phyloP scores from a whole-genome alignment of 2,329 filamentous ascomycete species.

The Claviceps pusilla region DNA sequence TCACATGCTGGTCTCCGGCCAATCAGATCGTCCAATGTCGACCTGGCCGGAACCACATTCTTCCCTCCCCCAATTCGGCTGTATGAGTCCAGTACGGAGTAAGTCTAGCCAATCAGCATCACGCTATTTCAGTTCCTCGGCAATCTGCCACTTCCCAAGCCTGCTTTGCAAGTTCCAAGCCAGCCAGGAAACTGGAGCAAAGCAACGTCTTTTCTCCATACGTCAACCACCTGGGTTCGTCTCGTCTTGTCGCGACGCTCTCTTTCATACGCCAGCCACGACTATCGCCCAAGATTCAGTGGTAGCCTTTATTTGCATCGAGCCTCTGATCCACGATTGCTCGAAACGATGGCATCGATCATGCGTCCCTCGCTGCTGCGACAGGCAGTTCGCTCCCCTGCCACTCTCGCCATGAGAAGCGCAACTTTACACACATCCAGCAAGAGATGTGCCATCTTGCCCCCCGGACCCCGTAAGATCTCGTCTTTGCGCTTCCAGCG shows the following conservation, averaged over 20 bases:
- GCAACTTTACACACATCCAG: conserved; percentile 79
- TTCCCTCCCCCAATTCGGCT: conserved; percentile 14
- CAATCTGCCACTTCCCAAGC: conserved; percentile 19
- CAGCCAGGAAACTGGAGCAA: not conserved
- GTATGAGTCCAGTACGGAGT: conserved; percentile 14
- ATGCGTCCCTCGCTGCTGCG: conserved; percentile 39
- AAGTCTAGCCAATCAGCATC: conserved; percentile 27
- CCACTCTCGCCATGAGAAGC: conserved; percentile 33
- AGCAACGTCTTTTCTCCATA: not conserved
- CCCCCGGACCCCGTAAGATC: conserved; percentile 67
- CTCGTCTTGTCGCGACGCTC: not conserved
- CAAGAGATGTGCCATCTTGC: conserved; percentile 63
- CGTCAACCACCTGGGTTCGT: not conserved
- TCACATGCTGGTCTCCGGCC: conserved; percentile 14
- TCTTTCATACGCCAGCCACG: not conserved
- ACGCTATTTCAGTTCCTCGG: conserved; percentile 36
- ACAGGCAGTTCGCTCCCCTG: conserved; percentile 26
- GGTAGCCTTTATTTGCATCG: not conserved
- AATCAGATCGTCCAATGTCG: conserved; percentile 13
- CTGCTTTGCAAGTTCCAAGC: conserved; percentile 7
- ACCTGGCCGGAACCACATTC: conserved; percentile 10
- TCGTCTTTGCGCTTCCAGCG: not conserved
- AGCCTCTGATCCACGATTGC: not conserved
- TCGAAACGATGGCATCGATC: conserved; percentile 38
- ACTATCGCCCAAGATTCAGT: not conserved